phyloP scores from a whole-genome alignment of 2,329 filamentous ascomycete genomes.

The Aureobasidium uvarum region DNA sequence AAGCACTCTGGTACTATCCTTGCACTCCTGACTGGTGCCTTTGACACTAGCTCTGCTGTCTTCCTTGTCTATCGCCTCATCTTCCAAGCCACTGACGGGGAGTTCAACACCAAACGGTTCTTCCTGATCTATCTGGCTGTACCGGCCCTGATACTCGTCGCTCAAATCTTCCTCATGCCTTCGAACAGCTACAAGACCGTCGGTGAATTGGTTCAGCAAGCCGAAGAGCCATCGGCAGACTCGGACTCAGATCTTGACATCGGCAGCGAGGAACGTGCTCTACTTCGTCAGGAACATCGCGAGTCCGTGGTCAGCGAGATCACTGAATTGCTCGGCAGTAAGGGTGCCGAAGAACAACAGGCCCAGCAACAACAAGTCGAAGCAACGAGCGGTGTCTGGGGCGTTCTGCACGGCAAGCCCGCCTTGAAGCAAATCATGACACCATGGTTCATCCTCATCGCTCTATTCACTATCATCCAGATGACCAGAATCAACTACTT shows the following conservation, averaged over 20 bases:
- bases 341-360: conserved; percentile 61
- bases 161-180: conserved; percentile 50
- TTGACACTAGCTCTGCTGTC: conserved; percentile 51
- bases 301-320: conserved; percentile 68
- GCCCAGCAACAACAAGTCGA: conserved; percentile 67
- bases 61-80: conserved; percentile 50
- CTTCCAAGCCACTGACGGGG: conserved; percentile 45
- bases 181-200: conserved; percentile 55
- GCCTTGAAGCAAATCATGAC: conserved; percentile 71
- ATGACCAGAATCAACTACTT: conserved; percentile 79
- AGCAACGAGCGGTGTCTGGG: conserved; percentile 75
- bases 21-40: conserved; percentile 52
- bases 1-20: conserved; percentile 51
- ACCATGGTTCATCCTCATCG: conserved; percentile 82
- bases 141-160: conserved; percentile 44
- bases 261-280: conserved; percentile 54
- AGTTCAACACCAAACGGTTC: conserved; percentile 49
- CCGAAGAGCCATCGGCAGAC: conserved; percentile 44
- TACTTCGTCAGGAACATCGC: conserved; percentile 52
- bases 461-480: conserved; percentile 67
- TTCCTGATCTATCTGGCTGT: conserved; percentile 52
- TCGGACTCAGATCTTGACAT: conserved; percentile 56
- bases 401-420: conserved; percentile 72
- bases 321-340: conserved; percentile 68
- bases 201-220: conserved; percentile 74